Base-by-base conservation (phyloP, 345 rosid genomes). In the Theobroma cacao region DNA sequence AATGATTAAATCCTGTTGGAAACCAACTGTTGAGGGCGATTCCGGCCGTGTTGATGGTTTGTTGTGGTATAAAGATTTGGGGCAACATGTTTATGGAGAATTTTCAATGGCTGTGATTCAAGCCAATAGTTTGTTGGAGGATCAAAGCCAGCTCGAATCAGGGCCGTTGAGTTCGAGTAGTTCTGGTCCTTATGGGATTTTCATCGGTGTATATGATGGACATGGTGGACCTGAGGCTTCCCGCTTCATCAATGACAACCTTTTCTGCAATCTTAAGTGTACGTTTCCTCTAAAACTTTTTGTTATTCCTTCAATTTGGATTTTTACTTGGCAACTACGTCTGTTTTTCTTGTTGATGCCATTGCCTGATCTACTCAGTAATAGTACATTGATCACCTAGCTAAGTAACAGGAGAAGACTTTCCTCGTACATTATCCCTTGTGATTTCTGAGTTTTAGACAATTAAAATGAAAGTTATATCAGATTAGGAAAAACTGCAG, bases 81-180 rank as follows among this genome's bases (percentile, higher is more conserved):
- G 94, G 30, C 84, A 71, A 43, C 97, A 93, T 77, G 77, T 83
- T 40, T 78, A 85, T 69, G 98, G 98, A 41, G 92, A 91, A 56
- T 93, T 89, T 77, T 91, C 98, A 0, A 89, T 90, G 98, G 98
- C 95, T 24, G 88, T 85, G 80, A 81, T 90, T 78, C 98, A 95
- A 85, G 98, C 97, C 80, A 95, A 95, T 48, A 73, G 43, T 80
- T 62, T 70, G 38, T 48, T 91, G 86, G 98, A 94, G 82, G 97
- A 95, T 83, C 98, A 89, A 72, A 88, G 94, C 87, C 98, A 91
- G 81, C 82, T 95, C 40, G 98, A 95, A 86, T 93, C 95, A 76
- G 98, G 97, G n/a, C 87, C 89, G 1, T 69, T 92, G 79, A 81
- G 83, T 72, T 85, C 79, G 67, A 80, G 14, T 7, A 73, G 79